phyloP scores from a whole-genome alignment of 352 stramenopile species.

The Phytophthora tubulina region DNA sequence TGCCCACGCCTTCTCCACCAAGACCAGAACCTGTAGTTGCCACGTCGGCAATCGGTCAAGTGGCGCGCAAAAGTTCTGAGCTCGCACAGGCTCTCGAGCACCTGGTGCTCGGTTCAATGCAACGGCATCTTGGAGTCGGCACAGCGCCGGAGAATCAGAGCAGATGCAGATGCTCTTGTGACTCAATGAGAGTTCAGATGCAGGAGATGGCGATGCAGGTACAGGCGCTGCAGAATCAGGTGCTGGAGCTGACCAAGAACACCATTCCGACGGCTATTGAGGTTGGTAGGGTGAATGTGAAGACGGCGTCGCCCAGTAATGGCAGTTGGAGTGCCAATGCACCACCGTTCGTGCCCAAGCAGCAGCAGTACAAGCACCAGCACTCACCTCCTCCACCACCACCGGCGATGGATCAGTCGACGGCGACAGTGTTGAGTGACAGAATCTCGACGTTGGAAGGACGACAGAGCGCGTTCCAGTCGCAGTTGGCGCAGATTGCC shows the following conservation, averaged over 20 bases:
- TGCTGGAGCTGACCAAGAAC: constrained; percentile 44
- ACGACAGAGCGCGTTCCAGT: constrained; percentile 86
- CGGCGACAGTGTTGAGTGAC: constrained; percentile 64
- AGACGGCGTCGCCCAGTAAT: background rate
- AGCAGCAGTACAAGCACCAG: constrained; percentile 31
- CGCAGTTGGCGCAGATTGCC: constrained; percentile 81
- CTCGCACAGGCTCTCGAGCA: constrained; percentile 70
- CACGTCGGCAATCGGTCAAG: constrained; percentile 19
- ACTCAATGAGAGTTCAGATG: constrained; percentile 53
- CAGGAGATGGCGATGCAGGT: constrained; percentile 64
- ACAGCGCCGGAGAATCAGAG: constrained; percentile 6
- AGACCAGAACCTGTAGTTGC: background rate
- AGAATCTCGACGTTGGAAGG: constrained; percentile 85
- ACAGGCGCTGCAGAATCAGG: constrained; percentile 57
- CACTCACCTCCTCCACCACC: constrained; percentile 2
- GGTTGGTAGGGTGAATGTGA: constrained; percentile 16
- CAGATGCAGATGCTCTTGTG: constrained; percentile 51
- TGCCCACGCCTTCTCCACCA: constrained; percentile 16
- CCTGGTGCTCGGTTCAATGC: constrained; percentile 56
- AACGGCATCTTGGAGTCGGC: constrained; percentile 34
- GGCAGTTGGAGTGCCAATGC: constrained; percentile 40
- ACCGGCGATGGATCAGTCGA: constrained; percentile 22
- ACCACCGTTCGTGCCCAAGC: constrained; percentile 43
- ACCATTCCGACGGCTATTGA: constrained; percentile 26
- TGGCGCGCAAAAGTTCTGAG: constrained; percentile 66